phyloP scores from a whole-genome alignment of 192 early-diverging fungal species.

The Backusella liffmaniae region DNA sequence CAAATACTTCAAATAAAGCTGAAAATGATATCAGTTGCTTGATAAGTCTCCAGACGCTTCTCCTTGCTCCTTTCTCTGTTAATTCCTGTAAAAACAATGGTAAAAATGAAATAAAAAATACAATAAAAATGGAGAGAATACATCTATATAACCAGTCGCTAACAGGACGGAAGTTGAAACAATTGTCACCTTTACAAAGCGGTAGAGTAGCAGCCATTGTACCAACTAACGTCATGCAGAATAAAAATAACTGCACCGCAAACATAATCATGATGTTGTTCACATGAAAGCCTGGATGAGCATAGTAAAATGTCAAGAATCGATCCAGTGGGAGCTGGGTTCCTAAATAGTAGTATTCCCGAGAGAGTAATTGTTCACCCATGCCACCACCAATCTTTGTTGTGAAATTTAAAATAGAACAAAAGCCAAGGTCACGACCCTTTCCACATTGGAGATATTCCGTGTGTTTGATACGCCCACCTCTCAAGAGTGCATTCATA shows the following conservation, averaged over 20 bases:
- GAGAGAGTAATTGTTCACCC: slow-evolving; percentile 78
- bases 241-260: slow-evolving; percentile 66
- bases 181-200: slow-evolving; percentile 49
- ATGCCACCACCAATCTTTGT: slow-evolving; percentile 80
- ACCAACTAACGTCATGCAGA: slow-evolving; percentile 61
- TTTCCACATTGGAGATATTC: slow-evolving; percentile 82
- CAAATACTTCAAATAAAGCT: slow-evolving; percentile 69
- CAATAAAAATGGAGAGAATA: slow-evolving; percentile 66
- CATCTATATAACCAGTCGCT: slow-evolving; percentile 66
- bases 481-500: slow-evolving; percentile 70
- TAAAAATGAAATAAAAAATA: slow-evolving; percentile 67
- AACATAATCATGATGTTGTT: slow-evolving; percentile 77
- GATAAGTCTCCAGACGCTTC: slow-evolving; percentile 53
- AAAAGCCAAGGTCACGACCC: slow-evolving; percentile 73
- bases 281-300: slow-evolving; percentile 75
- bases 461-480: slow-evolving; percentile 73
- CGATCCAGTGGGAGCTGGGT: slow-evolving; percentile 70
- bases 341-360: slow-evolving; percentile 78
- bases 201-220: slow-evolving; percentile 52
- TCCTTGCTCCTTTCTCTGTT: slow-evolving; percentile 64
- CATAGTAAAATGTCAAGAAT: slow-evolving; percentile 74
- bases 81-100: slow-evolving; percentile 73
- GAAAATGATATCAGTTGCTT: slow-evolving; percentile 71
- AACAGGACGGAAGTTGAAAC: slow-evolving; percentile 59
- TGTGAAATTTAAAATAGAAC: slow-evolving; percentile 72